Percentiles rank a stretch among this genome's conserved stretches.
phyloP scores from a whole-genome alignment of 176 grass and related monocot genomes.

The Coix lacrymajobi region DNA sequence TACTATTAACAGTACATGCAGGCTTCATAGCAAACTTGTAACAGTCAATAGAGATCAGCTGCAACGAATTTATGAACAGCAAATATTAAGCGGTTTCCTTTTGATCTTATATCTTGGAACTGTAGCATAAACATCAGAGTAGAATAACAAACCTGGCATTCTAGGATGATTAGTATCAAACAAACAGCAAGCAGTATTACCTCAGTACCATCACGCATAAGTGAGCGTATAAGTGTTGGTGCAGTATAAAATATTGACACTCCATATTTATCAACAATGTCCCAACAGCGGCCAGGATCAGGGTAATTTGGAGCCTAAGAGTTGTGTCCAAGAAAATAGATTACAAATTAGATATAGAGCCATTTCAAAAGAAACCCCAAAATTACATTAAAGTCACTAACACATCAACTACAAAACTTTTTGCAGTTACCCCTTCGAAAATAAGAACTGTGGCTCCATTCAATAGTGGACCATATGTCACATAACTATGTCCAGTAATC shows the following conservation, averaged over 20 bases:
- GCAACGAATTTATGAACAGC: not conserved
- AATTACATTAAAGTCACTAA: not conserved
- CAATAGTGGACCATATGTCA: conserved; percentile 91
- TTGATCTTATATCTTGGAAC: not conserved
- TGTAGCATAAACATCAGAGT: not conserved
- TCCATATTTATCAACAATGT: conserved; percentile 92
- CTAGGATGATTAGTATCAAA: not conserved
- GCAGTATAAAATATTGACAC: conserved; percentile 99
- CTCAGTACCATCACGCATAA: conserved; percentile 88
- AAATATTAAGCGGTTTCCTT: not conserved
- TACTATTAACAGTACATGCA: not conserved
- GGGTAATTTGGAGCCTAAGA: conserved; percentile 94
- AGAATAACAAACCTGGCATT: not conserved
- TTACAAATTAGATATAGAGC: not conserved
- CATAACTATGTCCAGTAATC: conserved; percentile 99
- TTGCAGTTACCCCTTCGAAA: conserved; percentile 86
- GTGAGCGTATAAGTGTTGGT: conserved; percentile 87
- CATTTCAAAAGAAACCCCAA: not conserved
- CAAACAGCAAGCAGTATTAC: conserved; percentile 19
- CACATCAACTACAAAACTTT: conserved; percentile 11
- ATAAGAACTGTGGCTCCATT: conserved; percentile 89
- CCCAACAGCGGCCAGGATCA: conserved; percentile 83
- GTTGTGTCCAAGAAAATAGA: conserved; percentile 23
- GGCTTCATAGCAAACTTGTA: not conserved
- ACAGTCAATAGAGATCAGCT: not conserved